phyloP scores from a whole-genome alignment of 139 green algal species.

The Coelastrella sp. region DNA sequence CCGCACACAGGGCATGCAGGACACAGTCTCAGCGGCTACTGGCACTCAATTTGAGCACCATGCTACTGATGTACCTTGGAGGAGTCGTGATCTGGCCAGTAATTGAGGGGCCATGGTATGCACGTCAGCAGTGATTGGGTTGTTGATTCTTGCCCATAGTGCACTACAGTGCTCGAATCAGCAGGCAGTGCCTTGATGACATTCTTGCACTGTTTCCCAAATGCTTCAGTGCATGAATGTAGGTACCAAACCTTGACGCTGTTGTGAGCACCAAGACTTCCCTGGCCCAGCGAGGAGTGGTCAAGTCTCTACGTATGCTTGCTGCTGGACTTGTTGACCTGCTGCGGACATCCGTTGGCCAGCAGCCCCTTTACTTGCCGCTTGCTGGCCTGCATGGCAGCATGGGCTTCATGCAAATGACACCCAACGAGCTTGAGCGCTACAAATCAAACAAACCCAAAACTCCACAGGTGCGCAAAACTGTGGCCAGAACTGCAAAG shows the following conservation, averaged over 20 bases:
- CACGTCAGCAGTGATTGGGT: no score
- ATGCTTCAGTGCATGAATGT: background rate
- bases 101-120: no score
- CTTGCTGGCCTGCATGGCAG: slow-evolving; percentile 39
- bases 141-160: no score
- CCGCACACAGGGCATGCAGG: no score
- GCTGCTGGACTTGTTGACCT: slow-evolving; percentile 31
- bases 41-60: background rate
- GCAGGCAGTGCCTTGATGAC: background rate
- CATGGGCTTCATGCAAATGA: slow-evolving; percentile 59
- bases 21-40: background rate
- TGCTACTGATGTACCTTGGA: background rate
- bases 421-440: slow-evolving; percentile 15
- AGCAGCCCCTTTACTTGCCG: slow-evolving; percentile 56
- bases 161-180: background rate
- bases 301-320: slow-evolving; percentile 34
- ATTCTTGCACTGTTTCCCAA: background rate
- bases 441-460: slow-evolving; percentile 32
- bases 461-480: background rate
- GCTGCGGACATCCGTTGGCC: slow-evolving; percentile 23
- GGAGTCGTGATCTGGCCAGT: no score
- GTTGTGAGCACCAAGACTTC: background rate
- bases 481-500: background rate
- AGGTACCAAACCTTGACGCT: slow-evolving; percentile 44
- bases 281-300: slow-evolving; percentile 5